Conservation (phyloP, 306 rosid genomes). For the Hippophae tibetana region DNA sequence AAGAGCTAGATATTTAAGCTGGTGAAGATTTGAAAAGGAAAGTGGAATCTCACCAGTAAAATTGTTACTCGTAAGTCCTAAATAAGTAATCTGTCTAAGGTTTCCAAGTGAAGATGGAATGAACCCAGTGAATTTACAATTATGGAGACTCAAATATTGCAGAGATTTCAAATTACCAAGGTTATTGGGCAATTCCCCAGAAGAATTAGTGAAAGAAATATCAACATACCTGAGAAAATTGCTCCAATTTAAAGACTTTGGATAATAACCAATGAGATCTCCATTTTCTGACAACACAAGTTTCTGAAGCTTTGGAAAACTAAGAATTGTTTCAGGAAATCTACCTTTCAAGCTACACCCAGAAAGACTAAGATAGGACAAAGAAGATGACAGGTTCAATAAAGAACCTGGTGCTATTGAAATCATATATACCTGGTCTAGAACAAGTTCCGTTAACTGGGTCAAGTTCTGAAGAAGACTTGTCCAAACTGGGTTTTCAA, state of each 20-base stretch:
- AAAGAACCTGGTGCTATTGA: background rate
- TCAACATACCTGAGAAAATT: background rate
- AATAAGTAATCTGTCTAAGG: slow-evolving; percentile 7
- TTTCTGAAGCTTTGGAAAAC: background rate
- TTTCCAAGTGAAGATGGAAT: slow-evolving; percentile 12
- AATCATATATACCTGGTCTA: background rate
- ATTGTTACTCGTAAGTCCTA: background rate
- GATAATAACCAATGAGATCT: background rate
- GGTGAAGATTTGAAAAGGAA: background rate
- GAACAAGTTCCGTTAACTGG: background rate
- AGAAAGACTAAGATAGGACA: slow-evolving; percentile 2
- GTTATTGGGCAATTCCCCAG: slow-evolving; percentile 10
- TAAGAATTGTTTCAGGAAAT: background rate
- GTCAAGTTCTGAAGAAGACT: background rate
- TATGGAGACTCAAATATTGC: accelerated
- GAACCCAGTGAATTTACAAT: background rate
- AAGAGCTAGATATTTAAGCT: background rate
- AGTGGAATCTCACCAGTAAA: slow-evolving; percentile 10
- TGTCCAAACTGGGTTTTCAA: background rate
- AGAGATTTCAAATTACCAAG: slow-evolving; percentile 5
- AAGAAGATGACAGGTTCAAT: background rate
- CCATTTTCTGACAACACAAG: background rate
- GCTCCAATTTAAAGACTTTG: slow-evolving; percentile 4
- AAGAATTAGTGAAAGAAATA: background rate
- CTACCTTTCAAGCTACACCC: background rate